These are phyloP conservation scores for Rubia yunnanensis DNA, from an alignment of 257 asterid species.

Conservation along the genomic window DNA sequence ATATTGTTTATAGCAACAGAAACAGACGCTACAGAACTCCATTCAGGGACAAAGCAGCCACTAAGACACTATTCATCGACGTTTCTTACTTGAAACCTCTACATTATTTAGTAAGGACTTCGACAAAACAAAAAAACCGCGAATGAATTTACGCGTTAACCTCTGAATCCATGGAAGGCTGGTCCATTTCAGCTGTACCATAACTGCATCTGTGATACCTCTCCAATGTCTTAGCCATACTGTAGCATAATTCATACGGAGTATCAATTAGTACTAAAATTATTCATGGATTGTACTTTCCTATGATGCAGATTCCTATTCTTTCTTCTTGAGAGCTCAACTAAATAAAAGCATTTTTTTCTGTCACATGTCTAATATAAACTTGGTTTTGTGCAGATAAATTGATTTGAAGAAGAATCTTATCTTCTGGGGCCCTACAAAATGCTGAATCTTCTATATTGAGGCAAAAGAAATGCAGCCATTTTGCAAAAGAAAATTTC, in stretches of 20 bases:
- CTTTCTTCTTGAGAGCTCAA: not conserved
- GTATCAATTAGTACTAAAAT: not conserved
- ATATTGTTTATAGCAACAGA: not conserved
- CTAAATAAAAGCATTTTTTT: too few relatives aligned
- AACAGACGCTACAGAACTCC: not conserved
- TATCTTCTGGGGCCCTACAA: not conserved
- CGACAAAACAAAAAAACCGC: not conserved
- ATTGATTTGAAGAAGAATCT: not conserved
- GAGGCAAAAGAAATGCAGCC: too few relatives aligned
- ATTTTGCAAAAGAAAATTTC: too few relatives aligned
- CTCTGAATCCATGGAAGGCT: constrained; percentile 33
- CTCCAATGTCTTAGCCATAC: constrained; percentile 44
- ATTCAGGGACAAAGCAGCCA: too few relatives aligned
- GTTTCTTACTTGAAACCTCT: too few relatives aligned
- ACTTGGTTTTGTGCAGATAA: not conserved
- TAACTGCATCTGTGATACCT: constrained; percentile 47
- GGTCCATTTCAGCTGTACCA: constrained; percentile 30
- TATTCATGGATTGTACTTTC: not conserved
- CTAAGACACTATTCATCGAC: too few relatives aligned
- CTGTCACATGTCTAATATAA: not conserved
- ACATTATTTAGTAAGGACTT: too few relatives aligned
- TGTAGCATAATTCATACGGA: constrained; percentile 7
- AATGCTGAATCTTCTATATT: not conserved
- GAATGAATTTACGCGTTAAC: constrained; percentile 9
- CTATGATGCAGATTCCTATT: not conserved